phyloP scores from a whole-genome alignment of 495 filamentous ascomycete genomes.

The Diplogelasinospora grovesii region DNA sequence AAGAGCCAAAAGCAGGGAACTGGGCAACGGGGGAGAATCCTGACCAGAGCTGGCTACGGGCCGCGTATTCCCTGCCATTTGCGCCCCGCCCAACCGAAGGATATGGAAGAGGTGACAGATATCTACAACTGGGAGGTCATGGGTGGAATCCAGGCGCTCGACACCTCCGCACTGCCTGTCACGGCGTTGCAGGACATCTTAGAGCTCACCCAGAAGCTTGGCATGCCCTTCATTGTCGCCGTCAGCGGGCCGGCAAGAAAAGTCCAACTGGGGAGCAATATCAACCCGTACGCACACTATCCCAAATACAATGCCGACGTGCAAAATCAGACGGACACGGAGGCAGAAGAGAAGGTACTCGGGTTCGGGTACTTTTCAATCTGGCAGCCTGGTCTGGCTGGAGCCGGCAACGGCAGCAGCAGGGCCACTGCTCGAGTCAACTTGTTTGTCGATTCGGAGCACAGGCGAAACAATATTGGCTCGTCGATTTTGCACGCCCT shows the following conservation, averaged over 20 bases:
- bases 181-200: slow-evolving; percentile 22
- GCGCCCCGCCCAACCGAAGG: slow-evolving; percentile 25
- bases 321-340: background rate
- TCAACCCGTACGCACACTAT: background rate
- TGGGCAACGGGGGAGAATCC: too few species aligned
- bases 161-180: slow-evolving; percentile 18
- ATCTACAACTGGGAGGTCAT: slow-evolving; percentile 35
- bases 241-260: slow-evolving; percentile 18
- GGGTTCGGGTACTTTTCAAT: slow-evolving; percentile 31
- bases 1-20: too few species aligned
- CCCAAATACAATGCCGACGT: background rate
- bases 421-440: slow-evolving; percentile 23
- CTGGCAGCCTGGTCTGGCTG: slow-evolving; percentile 19
- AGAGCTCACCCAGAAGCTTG: slow-evolving; percentile 5
- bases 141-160: slow-evolving; percentile 23
- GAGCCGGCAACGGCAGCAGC: slow-evolving; percentile 12
- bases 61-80: slow-evolving; percentile 25
- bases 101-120: slow-evolving; percentile 20
- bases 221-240: slow-evolving; percentile 38
- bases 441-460: slow-evolving; percentile 28
- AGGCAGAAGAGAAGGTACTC: slow-evolving; percentile 16
- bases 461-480: slow-evolving; percentile 30
- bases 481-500: slow-evolving; percentile 31
- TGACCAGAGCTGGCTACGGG: too few species aligned
- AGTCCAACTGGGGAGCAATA: background rate